Conservation (phyloP, 2,329 filamentous ascomycete genomes). For the Atkinsonella hypoxylon region DNA sequence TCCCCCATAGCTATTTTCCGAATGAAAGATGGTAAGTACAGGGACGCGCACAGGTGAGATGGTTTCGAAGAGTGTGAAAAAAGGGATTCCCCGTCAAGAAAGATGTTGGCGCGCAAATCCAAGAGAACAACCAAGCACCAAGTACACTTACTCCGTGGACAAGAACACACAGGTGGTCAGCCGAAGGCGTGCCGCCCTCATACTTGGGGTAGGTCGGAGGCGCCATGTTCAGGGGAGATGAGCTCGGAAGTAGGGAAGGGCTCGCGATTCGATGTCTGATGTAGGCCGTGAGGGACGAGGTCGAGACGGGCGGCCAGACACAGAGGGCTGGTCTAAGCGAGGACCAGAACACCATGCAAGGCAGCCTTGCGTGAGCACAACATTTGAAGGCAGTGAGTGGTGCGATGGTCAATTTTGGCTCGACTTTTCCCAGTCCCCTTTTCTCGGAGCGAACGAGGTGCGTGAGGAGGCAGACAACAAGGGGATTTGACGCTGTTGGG, state of each 20-base stretch:
- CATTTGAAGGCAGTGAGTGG: conserved; percentile 2
- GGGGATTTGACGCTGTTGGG: conserved; percentile 1
- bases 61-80: too few species aligned
- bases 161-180: conserved; percentile 64
- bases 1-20: conserved; percentile 57
- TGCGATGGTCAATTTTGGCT: not conserved
- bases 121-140: too few species aligned
- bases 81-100: not conserved
- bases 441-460: not conserved
- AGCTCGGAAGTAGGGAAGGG: conserved; percentile 1
- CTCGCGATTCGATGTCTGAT: conserved; percentile 6
- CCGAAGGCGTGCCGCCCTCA: conserved; percentile 38
- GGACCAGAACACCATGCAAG: conserved; percentile 8
- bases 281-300: conserved; percentile 16
- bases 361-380: conserved; percentile 3
- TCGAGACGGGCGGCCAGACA: conserved; percentile 1
- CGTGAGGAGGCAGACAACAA: not conserved
- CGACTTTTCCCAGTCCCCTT: not conserved
- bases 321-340: conserved; percentile 6
- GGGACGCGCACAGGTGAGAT: not conserved
- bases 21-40: not conserved
- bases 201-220: conserved; percentile 16
- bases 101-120: too few species aligned
- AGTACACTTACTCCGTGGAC: conserved; percentile 55
- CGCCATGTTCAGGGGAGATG: conserved; percentile 6